Evolutionary conservation across 139 green algal species (phyloP), one percentile per base, ranked within the genome.

Genomic region (Chlorella ohadii): DNA sequence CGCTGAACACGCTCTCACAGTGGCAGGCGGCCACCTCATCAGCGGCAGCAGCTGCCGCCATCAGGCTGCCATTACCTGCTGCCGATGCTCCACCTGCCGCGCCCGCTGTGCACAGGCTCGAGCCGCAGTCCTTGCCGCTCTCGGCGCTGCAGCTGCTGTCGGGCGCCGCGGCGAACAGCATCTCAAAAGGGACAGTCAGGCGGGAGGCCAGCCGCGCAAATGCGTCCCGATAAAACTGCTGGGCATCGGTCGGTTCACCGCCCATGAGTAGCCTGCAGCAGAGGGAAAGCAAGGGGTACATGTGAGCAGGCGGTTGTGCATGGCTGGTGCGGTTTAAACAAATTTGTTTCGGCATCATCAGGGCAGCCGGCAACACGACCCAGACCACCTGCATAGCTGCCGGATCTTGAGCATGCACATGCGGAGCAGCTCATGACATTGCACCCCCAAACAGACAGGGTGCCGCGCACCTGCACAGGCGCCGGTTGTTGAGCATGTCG

Each of bases 401-500:
- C n/a, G n/a, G n/a, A n/a, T n/a, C n/a, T n/a, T n/a, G n/a, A n/a
- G n/a, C n/a, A n/a, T n/a, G n/a, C n/a, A n/a, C n/a, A n/a, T n/a
- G n/a, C n/a, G n/a, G n/a, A n/a, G n/a, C n/a, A n/a, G n/a, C n/a
- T n/a, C n/a, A n/a, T n/a, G n/a, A n/a, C n/a, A n/a, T n/a, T n/a
- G n/a, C n/a, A n/a, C n/a, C n/a, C n/a, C 44, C 44, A 51, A 51
- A 9, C 44, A 51, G 7, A 16, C 44, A 51, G 9, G n/a, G 44
- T 51, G 59, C 25, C 27, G 25, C 67, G 6, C 67, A 78, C 71
- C 71, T 78, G 71, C 71, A 78, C 39, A 78, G 71, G 41, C 71
- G 71, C 19, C 34, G 31, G 74, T 81, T 68, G 74, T 81, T 81
- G 16, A 81, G 74, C 74, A 81, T 47, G 74, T 31, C 55, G 55